Percentiles rank a stretch among this genome's conserved stretches.
These are phyloP conservation scores for Avicennia marina DNA, from an alignment of 257 asterid species.

Conservation along the genomic window DNA sequence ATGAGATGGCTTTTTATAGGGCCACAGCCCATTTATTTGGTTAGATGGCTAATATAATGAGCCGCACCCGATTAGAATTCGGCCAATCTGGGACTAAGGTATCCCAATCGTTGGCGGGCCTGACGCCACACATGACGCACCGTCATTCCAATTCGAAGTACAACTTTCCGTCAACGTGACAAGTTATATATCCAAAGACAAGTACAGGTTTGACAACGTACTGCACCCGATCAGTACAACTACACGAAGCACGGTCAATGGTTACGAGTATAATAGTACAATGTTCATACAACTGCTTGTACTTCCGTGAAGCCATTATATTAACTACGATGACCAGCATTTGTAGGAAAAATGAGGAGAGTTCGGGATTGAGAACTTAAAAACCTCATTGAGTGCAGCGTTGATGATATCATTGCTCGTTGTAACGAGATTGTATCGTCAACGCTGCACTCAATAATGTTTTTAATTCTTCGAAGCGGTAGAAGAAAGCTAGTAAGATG, in stretches of 20 bases:
- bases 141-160: too few relatives aligned
- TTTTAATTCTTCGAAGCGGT: conserved; percentile 26
- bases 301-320: conserved; percentile 24
- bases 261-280: conserved; percentile 22
- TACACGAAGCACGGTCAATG: neutral
- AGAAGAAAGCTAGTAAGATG: neutral
- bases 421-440: conserved; percentile 12
- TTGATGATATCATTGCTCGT: conserved; percentile 40
- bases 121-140: too few relatives aligned
- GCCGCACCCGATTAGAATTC: too few relatives aligned
- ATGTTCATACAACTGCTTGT: conserved; percentile 17
- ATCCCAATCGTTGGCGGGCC: too few relatives aligned
- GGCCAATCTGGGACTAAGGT: too few relatives aligned
- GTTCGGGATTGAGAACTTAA: conserved; percentile 22
- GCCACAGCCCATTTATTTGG: too few relatives aligned
- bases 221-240: conserved; percentile 28
- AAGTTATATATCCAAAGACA: too few relatives aligned
- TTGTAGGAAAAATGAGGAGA: neutral
- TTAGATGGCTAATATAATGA: too few relatives aligned
- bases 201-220: conserved; percentile 25
- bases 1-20: too few relatives aligned
- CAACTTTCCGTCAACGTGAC: too few relatives aligned
- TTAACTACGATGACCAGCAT: conserved; percentile 3
- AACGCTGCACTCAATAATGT: conserved; percentile 52
- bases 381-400: conserved; percentile 87